Evolutionary conservation across 805 yeast genomes (phyloP), one percentile per base, ranked within the genome.

Genomic region (Kuraishia cidri): DNA sequence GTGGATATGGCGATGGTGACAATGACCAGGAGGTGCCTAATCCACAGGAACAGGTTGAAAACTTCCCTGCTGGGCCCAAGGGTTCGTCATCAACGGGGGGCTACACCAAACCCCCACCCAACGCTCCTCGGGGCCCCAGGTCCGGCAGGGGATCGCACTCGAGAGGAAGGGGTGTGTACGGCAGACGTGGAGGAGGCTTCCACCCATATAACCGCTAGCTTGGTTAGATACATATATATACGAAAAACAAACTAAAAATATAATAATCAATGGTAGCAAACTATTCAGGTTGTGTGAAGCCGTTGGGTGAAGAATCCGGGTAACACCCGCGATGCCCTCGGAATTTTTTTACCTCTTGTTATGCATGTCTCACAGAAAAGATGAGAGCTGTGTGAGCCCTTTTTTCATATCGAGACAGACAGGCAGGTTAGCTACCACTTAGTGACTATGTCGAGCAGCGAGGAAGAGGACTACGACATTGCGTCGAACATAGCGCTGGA

Each of bases 401-500:
- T n/a, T n/a, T n/a, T n/a, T n/a, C n/a, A n/a, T n/a, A n/a, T n/a
- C n/a, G n/a, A n/a, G n/a, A n/a, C n/a, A n/a, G n/a, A n/a, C n/a
- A n/a, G n/a, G n/a, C n/a, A n/a, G n/a, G n/a, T n/a, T n/a, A n/a
- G n/a, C n/a, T n/a, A n/a, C n/a, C n/a, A n/a, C n/a, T n/a, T n/a
- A n/a, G n/a, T n/a, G n/a, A n/a, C n/a, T n/a, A 41, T 44, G 50
- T 42, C 48, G 7, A 43, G 41, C 25, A 42, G 47, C 30, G 54
- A 64, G 35, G 72, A 65, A 44, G 75, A 66, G 37, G 75, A 63
- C 5, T 68, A 59, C 47, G 86, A 80, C 48, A 80, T 79, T 44
- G 80, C 82, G 16, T 62, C 71, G 12, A 64, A 72, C 33, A 64
- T 81, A 34, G 79, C 78, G 1, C 47, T 73, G 24, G 46, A 40